Conservation (phyloP, 2,329 filamentous ascomycete genomes). For the Monosporascus sp. region DNA sequence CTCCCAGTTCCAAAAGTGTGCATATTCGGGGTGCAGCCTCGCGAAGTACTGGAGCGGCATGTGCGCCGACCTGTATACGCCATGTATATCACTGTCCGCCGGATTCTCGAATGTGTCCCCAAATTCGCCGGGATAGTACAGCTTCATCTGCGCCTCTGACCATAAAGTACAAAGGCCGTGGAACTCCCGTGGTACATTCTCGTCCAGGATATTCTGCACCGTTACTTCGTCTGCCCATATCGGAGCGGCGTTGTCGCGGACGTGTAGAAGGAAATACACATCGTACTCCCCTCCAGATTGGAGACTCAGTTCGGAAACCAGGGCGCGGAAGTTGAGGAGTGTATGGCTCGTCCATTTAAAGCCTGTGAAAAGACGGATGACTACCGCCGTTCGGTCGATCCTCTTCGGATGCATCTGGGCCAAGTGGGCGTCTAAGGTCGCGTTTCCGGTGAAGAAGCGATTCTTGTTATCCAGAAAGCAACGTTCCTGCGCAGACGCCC, state of each 20-base stretch:
- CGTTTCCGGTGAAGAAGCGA: conserved; percentile 49
- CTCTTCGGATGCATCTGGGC: conserved; percentile 27
- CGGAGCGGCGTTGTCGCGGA: conserved; percentile 71
- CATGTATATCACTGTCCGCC: conserved; percentile 54
- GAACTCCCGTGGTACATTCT: conserved; percentile 67
- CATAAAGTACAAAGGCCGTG: conserved; percentile 75
- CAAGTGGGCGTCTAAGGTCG: conserved; percentile 25
- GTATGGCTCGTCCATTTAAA: conserved; percentile 75
- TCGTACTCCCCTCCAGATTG: conserved; percentile 76
- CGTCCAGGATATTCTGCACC: conserved; percentile 64
- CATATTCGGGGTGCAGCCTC: conserved; percentile 57
- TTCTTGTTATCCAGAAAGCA: conserved; percentile 57
- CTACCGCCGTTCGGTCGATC: conserved; percentile 62
- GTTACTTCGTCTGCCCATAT: conserved; percentile 77
- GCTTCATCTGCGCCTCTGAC: conserved; percentile 78
- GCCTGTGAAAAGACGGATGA: conserved; percentile 75
- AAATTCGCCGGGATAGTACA: conserved; percentile 69
- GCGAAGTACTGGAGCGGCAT: conserved; percentile 61
- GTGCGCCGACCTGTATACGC: conserved; percentile 63
- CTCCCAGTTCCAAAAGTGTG: conserved; percentile 67
- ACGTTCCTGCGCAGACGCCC: conserved; percentile 47
- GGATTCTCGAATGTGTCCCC: conserved; percentile 60
- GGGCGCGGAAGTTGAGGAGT: conserved; percentile 73
- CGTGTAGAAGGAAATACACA: conserved; percentile 79
- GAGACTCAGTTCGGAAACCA: conserved; percentile 74